Conservation (phyloP, 768 basidiomycete species). For the Naematelia aurantialba region DNA sequence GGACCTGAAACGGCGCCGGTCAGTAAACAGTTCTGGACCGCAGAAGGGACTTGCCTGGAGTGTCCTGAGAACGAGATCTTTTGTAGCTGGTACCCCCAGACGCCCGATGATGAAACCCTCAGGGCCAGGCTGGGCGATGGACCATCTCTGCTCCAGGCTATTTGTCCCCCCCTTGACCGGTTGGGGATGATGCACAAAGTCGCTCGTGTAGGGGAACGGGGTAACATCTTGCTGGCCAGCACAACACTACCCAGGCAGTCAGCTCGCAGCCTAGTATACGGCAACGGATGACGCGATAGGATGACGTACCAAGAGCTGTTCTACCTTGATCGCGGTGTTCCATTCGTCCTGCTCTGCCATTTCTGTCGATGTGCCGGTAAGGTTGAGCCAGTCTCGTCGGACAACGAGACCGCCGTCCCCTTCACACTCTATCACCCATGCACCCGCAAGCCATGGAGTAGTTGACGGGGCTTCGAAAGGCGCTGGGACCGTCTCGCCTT, state of each 20-base stretch:
- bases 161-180: not conserved
- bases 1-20: conserved; percentile 6
- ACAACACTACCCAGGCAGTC: not conserved
- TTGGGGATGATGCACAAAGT: conserved; percentile 17
- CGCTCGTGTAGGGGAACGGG: conserved; percentile 30
- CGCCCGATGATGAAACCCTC: conserved; percentile 26
- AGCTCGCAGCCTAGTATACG: not conserved
- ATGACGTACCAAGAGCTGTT: conserved; percentile 30
- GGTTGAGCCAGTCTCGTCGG: conserved; percentile 22
- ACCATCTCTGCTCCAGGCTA: conserved; percentile 26
- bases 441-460: conserved; percentile 2
- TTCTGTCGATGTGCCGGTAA: not conserved
- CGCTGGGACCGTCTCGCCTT: conserved; percentile 14
- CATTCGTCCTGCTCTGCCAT: conserved; percentile 4
- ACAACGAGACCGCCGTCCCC: conserved; percentile 24
- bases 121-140: conserved; percentile 29
- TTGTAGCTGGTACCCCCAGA: conserved; percentile 15
- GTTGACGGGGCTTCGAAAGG: not conserved
- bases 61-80: conserved; percentile 8
- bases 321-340: conserved; percentile 23
- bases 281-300: not conserved
- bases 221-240: not conserved
- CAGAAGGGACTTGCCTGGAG: conserved; percentile 12
- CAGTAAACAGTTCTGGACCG: not conserved
- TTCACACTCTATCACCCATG: conserved; percentile 31